A percentile compares a stretch with the other conserved stretches of the same genome.
Conservation (phyloP, 805 yeast genomes). For the Candida morakotiae region DNA sequence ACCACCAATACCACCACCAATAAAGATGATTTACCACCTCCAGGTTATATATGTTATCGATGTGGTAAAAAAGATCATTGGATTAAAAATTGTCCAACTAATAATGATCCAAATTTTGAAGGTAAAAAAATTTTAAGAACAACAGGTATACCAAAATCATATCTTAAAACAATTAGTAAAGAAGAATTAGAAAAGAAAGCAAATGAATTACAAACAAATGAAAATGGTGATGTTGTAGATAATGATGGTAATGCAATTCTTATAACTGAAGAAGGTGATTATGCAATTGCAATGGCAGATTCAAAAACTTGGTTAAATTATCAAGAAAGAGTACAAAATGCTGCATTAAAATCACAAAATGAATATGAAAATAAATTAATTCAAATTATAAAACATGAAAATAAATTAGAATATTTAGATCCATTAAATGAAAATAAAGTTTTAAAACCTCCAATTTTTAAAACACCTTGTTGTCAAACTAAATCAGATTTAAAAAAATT, state of each 20-base stretch:
- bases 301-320: slow-evolving; percentile 83
- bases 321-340: slow-evolving; percentile 62
- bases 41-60: slow-evolving; percentile 92
- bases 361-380: slow-evolving; percentile 44
- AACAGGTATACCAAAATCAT: slow-evolving; percentile 95
- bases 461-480: slow-evolving; percentile 74
- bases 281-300: slow-evolving; percentile 95
- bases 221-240: slow-evolving; percentile 41
- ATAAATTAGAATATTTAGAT: slow-evolving; percentile 50
- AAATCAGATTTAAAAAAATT: slow-evolving; percentile 55
- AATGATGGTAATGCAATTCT: slow-evolving; percentile 57
- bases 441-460: slow-evolving; percentile 62
- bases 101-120: slow-evolving; percentile 89
- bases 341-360: slow-evolving; percentile 44
- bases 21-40: slow-evolving; percentile 81
- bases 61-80: slow-evolving; percentile 94
- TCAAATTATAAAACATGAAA: slow-evolving; percentile 26
- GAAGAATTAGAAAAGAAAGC: slow-evolving; percentile 56
- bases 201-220: slow-evolving; percentile 31
- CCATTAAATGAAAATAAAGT: slow-evolving; percentile 56
- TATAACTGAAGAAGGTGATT: slow-evolving; percentile 93
- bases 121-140: slow-evolving; percentile 88
- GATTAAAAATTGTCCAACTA: slow-evolving; percentile 94
- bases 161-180: slow-evolving; percentile 79
- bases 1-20: too few species aligned